Evolutionary conservation across 192 early-diverging fungal genomes (phyloP).

Genomic region (Dissophora globulifera): DNA sequence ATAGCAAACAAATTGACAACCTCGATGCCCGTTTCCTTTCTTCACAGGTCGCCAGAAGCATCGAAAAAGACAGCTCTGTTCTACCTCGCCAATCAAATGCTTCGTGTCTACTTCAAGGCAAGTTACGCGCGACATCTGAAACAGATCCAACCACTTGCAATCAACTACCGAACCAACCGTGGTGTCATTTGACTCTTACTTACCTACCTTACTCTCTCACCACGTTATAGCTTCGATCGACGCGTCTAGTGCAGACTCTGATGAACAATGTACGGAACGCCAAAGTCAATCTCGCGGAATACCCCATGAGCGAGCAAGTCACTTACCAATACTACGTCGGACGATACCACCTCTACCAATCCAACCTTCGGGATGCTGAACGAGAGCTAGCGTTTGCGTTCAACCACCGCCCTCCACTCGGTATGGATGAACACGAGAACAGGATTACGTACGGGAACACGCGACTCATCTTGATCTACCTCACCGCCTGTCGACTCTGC

Average conservation of each 20-base stretch:
- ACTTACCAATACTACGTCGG: conserved; percentile 61
- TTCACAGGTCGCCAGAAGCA: conserved; percentile 19
- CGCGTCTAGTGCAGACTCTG: conserved; percentile 58
- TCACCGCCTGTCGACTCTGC: conserved; percentile 56
- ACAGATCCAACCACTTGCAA: too few species aligned
- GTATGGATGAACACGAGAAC: conserved; percentile 16
- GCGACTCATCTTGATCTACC: conserved; percentile 52
- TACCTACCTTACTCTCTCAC: too few species aligned
- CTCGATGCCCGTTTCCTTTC: too few species aligned
- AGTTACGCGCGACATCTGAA: background rate
- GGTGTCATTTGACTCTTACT: too few species aligned
- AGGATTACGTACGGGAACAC: conserved; percentile 42
- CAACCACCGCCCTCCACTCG: conserved; percentile 23
- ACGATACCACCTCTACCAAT: conserved; percentile 56
- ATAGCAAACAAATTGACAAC: too few species aligned
- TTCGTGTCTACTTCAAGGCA: conserved; percentile 62
- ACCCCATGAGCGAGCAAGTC: conserved; percentile 60
- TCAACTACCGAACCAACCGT: too few species aligned
- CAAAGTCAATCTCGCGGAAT: conserved; percentile 38
- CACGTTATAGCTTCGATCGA: conserved; percentile 40
- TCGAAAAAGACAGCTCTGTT: conserved; percentile 57
- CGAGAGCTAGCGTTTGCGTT: conserved; percentile 56
- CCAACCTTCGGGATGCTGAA: conserved; percentile 52
- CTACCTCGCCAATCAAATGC: conserved; percentile 58
- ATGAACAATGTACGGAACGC: conserved; percentile 54